Evolutionary conservation across 441 rosid genomes (phyloP), one percentile per base, ranked within the genome.

Genomic region (Dalechampia spathulata): DNA sequence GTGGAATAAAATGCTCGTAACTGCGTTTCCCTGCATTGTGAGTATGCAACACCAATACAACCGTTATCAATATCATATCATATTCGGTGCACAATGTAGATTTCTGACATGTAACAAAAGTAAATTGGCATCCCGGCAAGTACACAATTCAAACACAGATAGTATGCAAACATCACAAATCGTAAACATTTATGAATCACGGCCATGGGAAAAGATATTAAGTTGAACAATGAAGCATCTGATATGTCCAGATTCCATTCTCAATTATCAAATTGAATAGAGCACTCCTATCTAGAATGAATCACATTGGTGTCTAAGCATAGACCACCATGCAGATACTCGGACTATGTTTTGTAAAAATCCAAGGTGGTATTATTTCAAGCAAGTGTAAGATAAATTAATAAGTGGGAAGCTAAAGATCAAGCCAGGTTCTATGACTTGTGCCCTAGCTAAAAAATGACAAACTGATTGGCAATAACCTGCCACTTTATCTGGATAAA

Each of bases 1-100:
- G 96, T 89, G 40, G 95, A 86, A 77, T 93, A 93, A 78, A 93
- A 89, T 64, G 99, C 80, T 52, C 96, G 81, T 50, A 92, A 66
- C 63, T 92, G 97, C 28, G 99, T 87, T 76, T 92, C 99, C 74
- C 96, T 93, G 86, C 72, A 77, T 34, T 48, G 57, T 30, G 62
- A 36, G 26, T 63, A 72, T 36, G 27, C 40, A 30, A 65, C 23
- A 49, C 10, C 17, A 9, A 51, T 60, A 39, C 36, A 19, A 16
- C 14, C 42, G 53, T 28, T 9, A 5, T 2, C 52, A 32, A 26
- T 20, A 59, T 22, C 26, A 46, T 5, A 46, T 3, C 34, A 46
- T 5, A 12, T 10, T 4, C 14, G 2, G 23, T 7, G 20, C 36
- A 48, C 23, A 28, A 28, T 28, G 10, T 49, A 27, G 1, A 25